A percentile compares a stretch with the other conserved stretches of the same genome.
Conservation (phyloP, 768 basidiomycete genomes). For the Fibroporia radiculosa region DNA sequence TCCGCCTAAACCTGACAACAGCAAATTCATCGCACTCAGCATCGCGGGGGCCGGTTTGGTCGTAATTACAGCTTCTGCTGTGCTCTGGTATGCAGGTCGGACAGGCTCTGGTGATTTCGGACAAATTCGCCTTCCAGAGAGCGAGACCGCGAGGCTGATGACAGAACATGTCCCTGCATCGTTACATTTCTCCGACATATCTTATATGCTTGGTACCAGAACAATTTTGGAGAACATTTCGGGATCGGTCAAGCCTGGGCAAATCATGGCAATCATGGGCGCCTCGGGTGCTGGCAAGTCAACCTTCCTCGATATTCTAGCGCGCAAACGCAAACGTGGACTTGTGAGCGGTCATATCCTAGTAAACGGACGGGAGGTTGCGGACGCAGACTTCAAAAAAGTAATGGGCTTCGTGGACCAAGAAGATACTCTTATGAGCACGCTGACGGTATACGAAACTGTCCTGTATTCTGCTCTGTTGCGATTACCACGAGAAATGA, state of each 20-base stretch:
- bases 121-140: slow-evolving; percentile 69
- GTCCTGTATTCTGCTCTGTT: slow-evolving; percentile 89
- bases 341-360: slow-evolving; percentile 63
- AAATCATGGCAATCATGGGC: slow-evolving; percentile 94
- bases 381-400: slow-evolving; percentile 67
- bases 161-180: slow-evolving; percentile 91
- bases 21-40: slow-evolving; percentile 75
- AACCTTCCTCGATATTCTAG: slow-evolving; percentile 93
- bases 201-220: slow-evolving; percentile 65
- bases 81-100: slow-evolving; percentile 89
- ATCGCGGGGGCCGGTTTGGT: slow-evolving; percentile 70
- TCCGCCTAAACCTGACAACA: slow-evolving; percentile 81
- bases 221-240: slow-evolving; percentile 75
- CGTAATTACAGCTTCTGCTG: slow-evolving; percentile 65
- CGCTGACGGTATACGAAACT: slow-evolving; percentile 96
- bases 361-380: slow-evolving; percentile 79
- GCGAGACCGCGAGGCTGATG: slow-evolving; percentile 80
- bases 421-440: slow-evolving; percentile 96
- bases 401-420: slow-evolving; percentile 97
- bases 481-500: slow-evolving; percentile 91
- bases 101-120: slow-evolving; percentile 59
- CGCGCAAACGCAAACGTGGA: slow-evolving; percentile 83
- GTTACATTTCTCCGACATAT: slow-evolving; percentile 81
- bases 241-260: slow-evolving; percentile 80
- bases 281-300: slow-evolving; percentile 96